Conservation (phyloP, 768 basidiomycete species). For the Macrolepiota fuliginosa region DNA sequence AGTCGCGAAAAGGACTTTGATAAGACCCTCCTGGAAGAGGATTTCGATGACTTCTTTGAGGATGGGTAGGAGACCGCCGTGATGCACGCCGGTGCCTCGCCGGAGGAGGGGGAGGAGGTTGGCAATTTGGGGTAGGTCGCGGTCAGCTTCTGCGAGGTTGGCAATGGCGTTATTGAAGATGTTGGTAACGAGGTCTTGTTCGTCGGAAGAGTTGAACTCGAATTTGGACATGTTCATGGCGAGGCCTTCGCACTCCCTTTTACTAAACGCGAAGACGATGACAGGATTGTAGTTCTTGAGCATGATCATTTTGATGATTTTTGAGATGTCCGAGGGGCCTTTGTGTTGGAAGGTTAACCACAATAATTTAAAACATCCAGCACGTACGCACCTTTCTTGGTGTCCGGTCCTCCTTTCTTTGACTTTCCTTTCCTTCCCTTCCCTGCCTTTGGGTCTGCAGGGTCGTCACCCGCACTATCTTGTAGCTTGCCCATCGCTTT, state of each 20-base stretch:
- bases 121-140: conserved; percentile 88
- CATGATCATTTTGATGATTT: conserved; percentile 99
- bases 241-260: conserved; percentile 93
- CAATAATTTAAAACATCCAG: not conserved
- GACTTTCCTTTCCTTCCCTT: conserved; percentile 91
- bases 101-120: conserved; percentile 90
- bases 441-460: conserved; percentile 81
- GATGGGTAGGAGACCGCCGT: conserved; percentile 95
- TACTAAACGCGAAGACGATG: conserved; percentile 98
- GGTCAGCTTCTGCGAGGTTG: conserved; percentile 82
- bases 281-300: conserved; percentile 96
- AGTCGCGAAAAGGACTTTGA: conserved; percentile 97
- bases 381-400: conserved; percentile 67
- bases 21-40: conserved; percentile 95
- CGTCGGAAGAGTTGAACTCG: conserved; percentile 91
- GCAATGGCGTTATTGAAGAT: conserved; percentile 96
- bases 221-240: conserved; percentile 93
- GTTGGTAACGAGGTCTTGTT: conserved; percentile 79
- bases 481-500: conserved; percentile 96
- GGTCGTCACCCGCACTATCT: conserved; percentile 84
- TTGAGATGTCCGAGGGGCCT: conserved; percentile 93
- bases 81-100: conserved; percentile 97
- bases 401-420: conserved; percentile 79
- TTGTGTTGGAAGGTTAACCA: not conserved
- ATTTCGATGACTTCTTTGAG: conserved; percentile 99